phyloP scores from a whole-genome alignment of 768 basidiomycete species.

The Termitomyces sp. region DNA sequence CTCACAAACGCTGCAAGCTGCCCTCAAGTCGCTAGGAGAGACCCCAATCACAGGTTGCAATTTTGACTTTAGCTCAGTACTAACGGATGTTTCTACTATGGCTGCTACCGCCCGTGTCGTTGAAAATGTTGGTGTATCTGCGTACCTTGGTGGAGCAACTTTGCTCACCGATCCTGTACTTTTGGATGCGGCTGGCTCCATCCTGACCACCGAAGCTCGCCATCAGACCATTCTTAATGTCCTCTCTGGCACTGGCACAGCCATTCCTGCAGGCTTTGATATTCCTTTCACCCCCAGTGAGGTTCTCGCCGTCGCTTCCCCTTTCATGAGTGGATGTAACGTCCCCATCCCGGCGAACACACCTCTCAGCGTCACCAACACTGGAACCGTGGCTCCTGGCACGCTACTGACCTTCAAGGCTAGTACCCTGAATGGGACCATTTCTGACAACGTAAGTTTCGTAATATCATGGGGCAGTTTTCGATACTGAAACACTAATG shows the following conservation, averaged over 20 bases:
- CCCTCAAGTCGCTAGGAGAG: conserved; percentile 49
- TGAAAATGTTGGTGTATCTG: conserved; percentile 70
- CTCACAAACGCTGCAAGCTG: conserved; percentile 43
- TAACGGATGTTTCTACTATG: conserved; percentile 67
- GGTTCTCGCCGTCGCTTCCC: conserved; percentile 61
- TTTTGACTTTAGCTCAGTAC: conserved; percentile 61
- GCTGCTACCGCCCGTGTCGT: conserved; percentile 65
- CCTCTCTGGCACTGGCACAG: conserved; percentile 46
- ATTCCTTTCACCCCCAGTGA: conserved; percentile 63
- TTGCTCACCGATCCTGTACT: conserved; percentile 56
- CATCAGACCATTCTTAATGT: conserved; percentile 77
- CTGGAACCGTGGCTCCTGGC: conserved; percentile 48
- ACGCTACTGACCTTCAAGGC: conserved; percentile 60
- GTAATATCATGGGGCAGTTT: background rate
- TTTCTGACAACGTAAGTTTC: conserved; percentile 32
- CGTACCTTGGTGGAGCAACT: conserved; percentile 70
- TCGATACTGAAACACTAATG: background rate
- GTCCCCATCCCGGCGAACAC: conserved; percentile 58
- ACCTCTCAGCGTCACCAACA: conserved; percentile 57
- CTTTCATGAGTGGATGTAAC: conserved; percentile 64
- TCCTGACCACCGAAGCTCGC: conserved; percentile 77
- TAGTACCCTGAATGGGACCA: conserved; percentile 45
- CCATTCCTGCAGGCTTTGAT: conserved; percentile 70
- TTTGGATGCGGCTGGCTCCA: conserved; percentile 62
- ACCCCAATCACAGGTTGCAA: conserved; percentile 49